Percentiles rank a stretch among this genome's conserved stretches.
Evolutionary conservation across 768 basidiomycete species (phyloP).

Genomic region (Panus rudis): DNA sequence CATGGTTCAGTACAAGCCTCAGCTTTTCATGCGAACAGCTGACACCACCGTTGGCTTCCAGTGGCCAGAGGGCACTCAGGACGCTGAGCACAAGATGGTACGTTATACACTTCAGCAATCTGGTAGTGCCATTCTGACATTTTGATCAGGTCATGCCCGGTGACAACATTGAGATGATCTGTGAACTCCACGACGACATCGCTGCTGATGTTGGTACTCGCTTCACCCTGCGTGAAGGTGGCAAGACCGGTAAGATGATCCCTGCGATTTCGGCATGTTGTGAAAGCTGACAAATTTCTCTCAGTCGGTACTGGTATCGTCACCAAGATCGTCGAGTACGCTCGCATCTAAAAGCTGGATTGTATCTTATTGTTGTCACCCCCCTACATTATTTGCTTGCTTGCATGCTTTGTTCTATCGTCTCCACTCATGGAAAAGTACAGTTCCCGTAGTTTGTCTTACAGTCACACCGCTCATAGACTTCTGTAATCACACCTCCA

Average conservation of each 20-base stretch:
- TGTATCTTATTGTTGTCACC: conserved; percentile 11
- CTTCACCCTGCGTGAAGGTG: conserved; percentile 93
- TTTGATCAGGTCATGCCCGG: conserved; percentile 82
- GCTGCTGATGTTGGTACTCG: conserved; percentile 85
- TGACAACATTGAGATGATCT: conserved; percentile 93
- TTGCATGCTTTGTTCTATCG: no score
- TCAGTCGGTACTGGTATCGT: conserved; percentile 92
- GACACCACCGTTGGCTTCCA: conserved; percentile 81
- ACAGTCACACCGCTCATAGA: no score
- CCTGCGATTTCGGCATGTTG: conserved; percentile 3
- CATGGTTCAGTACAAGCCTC: conserved; percentile 90
- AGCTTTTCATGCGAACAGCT: conserved; percentile 92
- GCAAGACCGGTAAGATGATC: conserved; percentile 68
- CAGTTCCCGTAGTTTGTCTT: no score
- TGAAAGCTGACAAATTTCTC: conserved; percentile 6
- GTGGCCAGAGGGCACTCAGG: conserved; percentile 81
- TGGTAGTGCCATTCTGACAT: conserved; percentile 5
- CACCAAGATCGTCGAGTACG: conserved; percentile 66
- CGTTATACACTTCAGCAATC: conserved; percentile 10
- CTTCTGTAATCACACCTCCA: no score
- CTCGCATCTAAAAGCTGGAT: conserved; percentile 12
- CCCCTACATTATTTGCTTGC: no score
- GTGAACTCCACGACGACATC: conserved; percentile 75
- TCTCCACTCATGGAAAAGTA: no score
- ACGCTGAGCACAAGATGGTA: conserved; percentile 85